These are phyloP conservation scores for Metarhizium guizhouense DNA, from an alignment of 2,329 filamentous ascomycete species.

Conservation along the genomic window DNA sequence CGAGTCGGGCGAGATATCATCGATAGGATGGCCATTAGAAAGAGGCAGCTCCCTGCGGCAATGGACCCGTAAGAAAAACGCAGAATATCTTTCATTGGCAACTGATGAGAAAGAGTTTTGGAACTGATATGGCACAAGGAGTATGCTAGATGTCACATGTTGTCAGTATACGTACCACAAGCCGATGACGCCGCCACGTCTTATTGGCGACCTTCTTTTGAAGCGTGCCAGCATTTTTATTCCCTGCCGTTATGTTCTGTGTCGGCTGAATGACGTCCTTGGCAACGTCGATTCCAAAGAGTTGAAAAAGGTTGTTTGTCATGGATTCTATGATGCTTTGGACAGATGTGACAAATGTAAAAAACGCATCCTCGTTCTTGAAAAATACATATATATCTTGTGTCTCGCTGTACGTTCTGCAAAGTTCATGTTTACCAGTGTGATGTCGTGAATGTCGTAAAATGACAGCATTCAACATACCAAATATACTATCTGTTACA, in stretches of 20 bases:
- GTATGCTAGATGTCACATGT: background rate
- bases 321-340: slow-evolving; percentile 12
- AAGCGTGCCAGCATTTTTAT: background rate
- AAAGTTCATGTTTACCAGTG: background rate
- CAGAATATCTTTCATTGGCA: background rate
- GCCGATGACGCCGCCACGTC: slow-evolving; percentile 13
- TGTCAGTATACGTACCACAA: slow-evolving; percentile 20
- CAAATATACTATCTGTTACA: slow-evolving; percentile 54
- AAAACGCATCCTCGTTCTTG: background rate
- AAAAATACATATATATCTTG: slow-evolving; percentile 1
- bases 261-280: slow-evolving; percentile 4
- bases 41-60: slow-evolving; percentile 20
- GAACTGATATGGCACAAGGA: slow-evolving; percentile 1
- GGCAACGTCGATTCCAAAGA: slow-evolving; percentile 22
- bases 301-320: slow-evolving; percentile 20
- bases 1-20: slow-evolving; percentile 20
- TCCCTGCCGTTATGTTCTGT: background rate
- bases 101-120: background rate
- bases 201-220: slow-evolving; percentile 11
- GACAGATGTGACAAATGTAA: slow-evolving; percentile 7
- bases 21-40: slow-evolving; percentile 22
- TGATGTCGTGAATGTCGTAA: background rate
- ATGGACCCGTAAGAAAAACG: slow-evolving; percentile 28
- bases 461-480: slow-evolving; percentile 9
- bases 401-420: slow-evolving; percentile 43